Conservation (phyloP, 2,329 filamentous ascomycete species). For the Botrytis fragariae region DNA sequence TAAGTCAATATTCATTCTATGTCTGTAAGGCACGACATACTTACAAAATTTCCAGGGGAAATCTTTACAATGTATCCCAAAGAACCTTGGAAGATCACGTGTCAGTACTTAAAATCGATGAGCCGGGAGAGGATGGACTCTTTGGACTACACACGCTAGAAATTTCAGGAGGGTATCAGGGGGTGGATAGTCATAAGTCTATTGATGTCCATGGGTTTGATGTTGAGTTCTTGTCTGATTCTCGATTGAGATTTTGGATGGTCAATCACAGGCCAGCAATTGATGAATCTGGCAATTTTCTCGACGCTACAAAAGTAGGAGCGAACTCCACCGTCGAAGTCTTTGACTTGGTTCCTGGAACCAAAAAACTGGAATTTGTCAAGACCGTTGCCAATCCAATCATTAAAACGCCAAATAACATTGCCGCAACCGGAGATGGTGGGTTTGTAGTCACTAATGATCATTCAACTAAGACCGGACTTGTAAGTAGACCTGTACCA, state of each 20-base stretch:
- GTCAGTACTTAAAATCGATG: conserved; percentile 27
- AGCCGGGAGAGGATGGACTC: conserved; percentile 29
- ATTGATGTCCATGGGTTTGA: conserved; percentile 40
- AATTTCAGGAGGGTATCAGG: conserved; percentile 27
- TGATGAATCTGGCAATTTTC: conserved; percentile 35
- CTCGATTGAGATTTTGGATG: conserved; percentile 37
- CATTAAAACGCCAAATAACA: conserved; percentile 40
- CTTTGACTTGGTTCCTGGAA: conserved; percentile 36
- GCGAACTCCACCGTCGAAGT: conserved; percentile 42
- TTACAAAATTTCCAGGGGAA: not conserved
- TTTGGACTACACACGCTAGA: conserved; percentile 29
- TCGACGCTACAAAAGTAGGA: conserved; percentile 37
- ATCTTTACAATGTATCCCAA: not conserved
- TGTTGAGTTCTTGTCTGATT: conserved; percentile 31
- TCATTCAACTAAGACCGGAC: conserved; percentile 34
- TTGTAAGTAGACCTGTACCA: not conserved
- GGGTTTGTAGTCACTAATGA: conserved; percentile 41
- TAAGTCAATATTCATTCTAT: not conserved
- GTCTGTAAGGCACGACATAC: not conserved
- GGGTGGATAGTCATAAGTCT: conserved; percentile 29
- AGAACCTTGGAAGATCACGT: conserved; percentile 3
- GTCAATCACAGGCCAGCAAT: conserved; percentile 40
- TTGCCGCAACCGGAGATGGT: conserved; percentile 38
- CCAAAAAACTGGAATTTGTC: conserved; percentile 36
- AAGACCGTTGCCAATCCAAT: conserved; percentile 36